Percentiles rank a stretch among this genome's conserved stretches.
Evolutionary conservation across 2,329 filamentous ascomycete species (phyloP).

Genomic region (Sarocladium strictum): DNA sequence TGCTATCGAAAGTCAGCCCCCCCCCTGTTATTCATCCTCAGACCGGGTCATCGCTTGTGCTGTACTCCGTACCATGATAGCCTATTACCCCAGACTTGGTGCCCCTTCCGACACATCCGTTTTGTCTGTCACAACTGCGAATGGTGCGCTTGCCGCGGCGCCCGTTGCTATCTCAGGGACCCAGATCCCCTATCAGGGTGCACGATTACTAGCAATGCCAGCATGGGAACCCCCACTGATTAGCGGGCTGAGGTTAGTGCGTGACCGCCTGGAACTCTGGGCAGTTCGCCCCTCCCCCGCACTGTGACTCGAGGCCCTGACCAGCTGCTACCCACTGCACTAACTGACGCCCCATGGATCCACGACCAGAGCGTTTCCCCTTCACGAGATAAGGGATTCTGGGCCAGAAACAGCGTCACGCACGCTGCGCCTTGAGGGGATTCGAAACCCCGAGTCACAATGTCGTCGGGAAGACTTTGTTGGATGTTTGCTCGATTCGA

Average conservation of each 20-base stretch:
- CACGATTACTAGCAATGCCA: not conserved
- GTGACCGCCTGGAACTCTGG: not conserved
- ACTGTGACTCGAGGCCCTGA: not conserved
- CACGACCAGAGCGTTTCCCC: not conserved
- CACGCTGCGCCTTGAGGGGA: not conserved
- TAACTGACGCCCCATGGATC: not conserved
- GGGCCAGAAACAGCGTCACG: not conserved
- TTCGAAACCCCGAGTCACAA: not conserved
- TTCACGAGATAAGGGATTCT: slow-evolving; percentile 1
- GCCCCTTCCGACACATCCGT: not conserved
- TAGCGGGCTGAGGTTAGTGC: too few species aligned
- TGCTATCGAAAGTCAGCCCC: too few species aligned
- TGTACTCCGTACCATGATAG: too few species aligned
- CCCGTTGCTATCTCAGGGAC: not conserved
- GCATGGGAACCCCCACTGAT: not conserved
- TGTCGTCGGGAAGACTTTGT: not conserved
- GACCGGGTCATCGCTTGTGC: too few species aligned
- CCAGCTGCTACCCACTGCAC: not conserved
- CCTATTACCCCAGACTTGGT: not conserved
- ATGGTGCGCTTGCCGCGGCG: slow-evolving; percentile 4
- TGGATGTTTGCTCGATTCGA: not conserved
- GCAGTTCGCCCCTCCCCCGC: not conserved
- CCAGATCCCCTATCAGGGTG: not conserved
- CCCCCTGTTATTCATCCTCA: too few species aligned
- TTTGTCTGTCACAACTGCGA: not conserved